Conservation (phyloP, 495 filamentous ascomycete species). For the Neurospora terricola region DNA sequence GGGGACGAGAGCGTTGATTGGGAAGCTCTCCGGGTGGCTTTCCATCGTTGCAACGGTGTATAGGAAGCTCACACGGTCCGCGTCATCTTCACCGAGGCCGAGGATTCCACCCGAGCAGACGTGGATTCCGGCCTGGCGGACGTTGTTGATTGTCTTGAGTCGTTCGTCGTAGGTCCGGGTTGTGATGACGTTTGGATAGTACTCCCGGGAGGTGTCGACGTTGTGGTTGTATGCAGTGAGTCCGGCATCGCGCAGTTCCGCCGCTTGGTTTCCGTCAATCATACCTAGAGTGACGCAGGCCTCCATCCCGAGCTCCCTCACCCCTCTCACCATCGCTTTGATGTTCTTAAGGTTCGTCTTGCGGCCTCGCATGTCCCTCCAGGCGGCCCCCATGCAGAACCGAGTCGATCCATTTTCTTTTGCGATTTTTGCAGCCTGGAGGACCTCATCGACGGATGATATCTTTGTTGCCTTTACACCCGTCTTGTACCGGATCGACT, state of each 20-base stretch:
- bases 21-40: slow-evolving; percentile 71
- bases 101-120: slow-evolving; percentile 80
- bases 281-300: slow-evolving; percentile 82
- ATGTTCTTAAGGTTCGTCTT: slow-evolving; percentile 69
- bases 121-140: slow-evolving; percentile 72
- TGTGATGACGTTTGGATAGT: slow-evolving; percentile 72
- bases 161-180: slow-evolving; percentile 78
- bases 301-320: slow-evolving; percentile 73
- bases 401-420: slow-evolving; percentile 71
- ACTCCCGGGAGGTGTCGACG: slow-evolving; percentile 75
- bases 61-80: slow-evolving; percentile 68
- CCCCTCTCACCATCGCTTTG: slow-evolving; percentile 69
- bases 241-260: slow-evolving; percentile 70
- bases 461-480: slow-evolving; percentile 70
- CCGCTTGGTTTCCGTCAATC: slow-evolving; percentile 68
- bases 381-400: slow-evolving; percentile 89
- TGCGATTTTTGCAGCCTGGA: slow-evolving; percentile 63
- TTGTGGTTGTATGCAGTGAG: slow-evolving; percentile 89
- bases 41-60: slow-evolving; percentile 69
- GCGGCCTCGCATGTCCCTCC: slow-evolving; percentile 83
- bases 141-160: slow-evolving; percentile 59
- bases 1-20: slow-evolving; percentile 76
- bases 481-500: slow-evolving; percentile 75
- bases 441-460: slow-evolving; percentile 64
- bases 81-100: slow-evolving; percentile 62